Evolutionary conservation across 2,329 filamentous ascomycete genomes (phyloP), one percentile per base, ranked within the genome.

Genomic region (Neopestalotiopsis sp.): DNA sequence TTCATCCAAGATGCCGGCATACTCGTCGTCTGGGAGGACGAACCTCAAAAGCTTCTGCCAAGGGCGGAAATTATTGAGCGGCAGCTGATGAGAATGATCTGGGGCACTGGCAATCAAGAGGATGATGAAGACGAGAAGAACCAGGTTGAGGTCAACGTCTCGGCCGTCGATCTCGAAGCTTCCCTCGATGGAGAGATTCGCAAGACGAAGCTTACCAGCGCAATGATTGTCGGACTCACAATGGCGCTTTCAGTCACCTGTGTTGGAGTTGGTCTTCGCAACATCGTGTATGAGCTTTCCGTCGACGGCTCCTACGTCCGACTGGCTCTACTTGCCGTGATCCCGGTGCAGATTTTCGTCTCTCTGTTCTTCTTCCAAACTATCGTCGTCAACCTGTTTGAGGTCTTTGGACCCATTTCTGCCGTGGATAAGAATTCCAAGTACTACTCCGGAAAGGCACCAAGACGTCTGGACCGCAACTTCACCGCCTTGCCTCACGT

Each of bases 11-110:
- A 90, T 71, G 80, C 83, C n/a, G 82, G 83, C 58, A 81, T 90
- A 52, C 77, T 91, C n/a, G 81, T 90, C 4, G 87, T 90, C 30
- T 91, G 89, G 89, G 89, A 90, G 58, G 89, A 91, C 71, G 84
- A 90, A 56, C 86, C 89, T 14, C 84, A 85, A 71, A 84, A 86
- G 68, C 77, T 90, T 17, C 78, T 90, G 12, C 78, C 81, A 14
- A 83, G 89, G 56, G 86, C 84, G 0, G 80, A 83, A 66, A 80
- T 80, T 58, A 82, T 91, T 42, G 86, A 90, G 75, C 75, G 79
- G 65, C 82, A 84, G 52, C 78, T 90, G 67, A 85, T 90, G 78
- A 79, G 83, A 70, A 86, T 88, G 81, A 88, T 91, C 58, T 91
- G 89, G 88, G 78, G 78, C 49, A 75, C 70, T 10, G 84, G 83